phyloP scores from a whole-genome alignment of 2,329 filamentous ascomycete species.

The Penicillium sp. region DNA sequence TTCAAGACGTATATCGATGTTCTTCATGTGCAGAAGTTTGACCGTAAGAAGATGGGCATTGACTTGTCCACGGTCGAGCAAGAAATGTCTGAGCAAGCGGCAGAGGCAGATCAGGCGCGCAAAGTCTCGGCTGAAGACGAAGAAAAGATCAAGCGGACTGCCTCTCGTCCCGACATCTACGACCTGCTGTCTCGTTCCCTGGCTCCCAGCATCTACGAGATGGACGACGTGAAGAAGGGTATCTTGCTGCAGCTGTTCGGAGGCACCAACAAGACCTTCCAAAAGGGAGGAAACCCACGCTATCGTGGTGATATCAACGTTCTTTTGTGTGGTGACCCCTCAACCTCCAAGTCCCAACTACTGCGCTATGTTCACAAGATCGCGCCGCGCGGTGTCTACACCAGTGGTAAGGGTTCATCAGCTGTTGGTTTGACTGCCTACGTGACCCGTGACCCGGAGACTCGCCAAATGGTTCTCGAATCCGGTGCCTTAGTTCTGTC shows the following conservation, averaged over 20 bases:
- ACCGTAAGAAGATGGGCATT: constrained; percentile 89
- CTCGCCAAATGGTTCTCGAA: constrained; percentile 70
- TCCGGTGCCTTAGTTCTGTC: constrained; percentile 72
- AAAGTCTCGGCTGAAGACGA: constrained; percentile 85
- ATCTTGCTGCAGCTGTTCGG: constrained; percentile 95
- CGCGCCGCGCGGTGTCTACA: constrained; percentile 81
- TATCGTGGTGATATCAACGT: constrained; percentile 98
- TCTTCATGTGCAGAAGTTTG: constrained; percentile 92
- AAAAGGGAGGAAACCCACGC: constrained; percentile 91
- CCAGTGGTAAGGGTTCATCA: constrained; percentile 72
- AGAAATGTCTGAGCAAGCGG: constrained; percentile 70
- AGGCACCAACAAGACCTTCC: constrained; percentile 95
- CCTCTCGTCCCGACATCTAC: constrained; percentile 81
- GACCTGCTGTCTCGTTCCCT: constrained; percentile 87
- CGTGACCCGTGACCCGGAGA: constrained; percentile 72
- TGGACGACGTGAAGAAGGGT: constrained; percentile 98
- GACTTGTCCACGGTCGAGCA: constrained; percentile 86
- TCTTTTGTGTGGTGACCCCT: constrained; percentile 93
- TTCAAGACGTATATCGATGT: constrained; percentile 99
- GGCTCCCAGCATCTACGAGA: constrained; percentile 93
- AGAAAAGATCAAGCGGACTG: constrained; percentile 79
- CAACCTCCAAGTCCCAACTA: constrained; percentile 92
- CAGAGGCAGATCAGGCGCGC: constrained; percentile 75
- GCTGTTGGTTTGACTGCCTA: constrained; percentile 77
- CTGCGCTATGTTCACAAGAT: constrained; percentile 97